Percentiles rank a stretch among this genome's conserved stretches.
phyloP scores from a whole-genome alignment of 2,329 filamentous ascomycete genomes.

The Penicillium sp. region DNA sequence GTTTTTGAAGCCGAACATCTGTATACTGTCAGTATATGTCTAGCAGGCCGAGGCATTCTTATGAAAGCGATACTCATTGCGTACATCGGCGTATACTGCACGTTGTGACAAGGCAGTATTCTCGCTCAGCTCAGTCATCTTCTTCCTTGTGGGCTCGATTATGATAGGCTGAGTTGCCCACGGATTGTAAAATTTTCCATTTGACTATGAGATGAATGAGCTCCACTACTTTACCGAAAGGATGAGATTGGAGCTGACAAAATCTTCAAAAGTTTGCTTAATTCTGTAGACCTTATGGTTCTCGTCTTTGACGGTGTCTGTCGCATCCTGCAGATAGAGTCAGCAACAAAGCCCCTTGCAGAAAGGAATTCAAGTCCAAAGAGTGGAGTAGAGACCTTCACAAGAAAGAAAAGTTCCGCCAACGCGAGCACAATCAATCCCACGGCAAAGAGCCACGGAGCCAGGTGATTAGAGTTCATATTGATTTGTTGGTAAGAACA shows the following conservation, averaged over 20 bases:
- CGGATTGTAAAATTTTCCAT: neutral
- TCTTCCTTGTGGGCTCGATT: neutral
- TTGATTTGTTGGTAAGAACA: neutral
- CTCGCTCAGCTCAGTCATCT: neutral
- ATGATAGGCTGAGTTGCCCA: neutral
- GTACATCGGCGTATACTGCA: neutral
- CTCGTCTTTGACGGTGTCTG: neutral
- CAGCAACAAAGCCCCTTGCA: neutral
- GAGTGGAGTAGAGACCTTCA: neutral
- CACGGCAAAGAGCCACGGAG: neutral
- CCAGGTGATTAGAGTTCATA: neutral
- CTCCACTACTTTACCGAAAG: neutral
- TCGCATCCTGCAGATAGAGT: neutral
- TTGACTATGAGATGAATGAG: neutral
- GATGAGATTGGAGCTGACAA: neutral
- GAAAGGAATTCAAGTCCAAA: neutral
- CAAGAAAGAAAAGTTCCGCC: neutral
- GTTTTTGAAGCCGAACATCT: neutral
- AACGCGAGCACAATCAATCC: neutral
- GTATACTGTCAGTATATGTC: neutral
- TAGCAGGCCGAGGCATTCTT: neutral
- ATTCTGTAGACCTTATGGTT: neutral
- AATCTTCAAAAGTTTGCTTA: neutral
- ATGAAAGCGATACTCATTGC: neutral
- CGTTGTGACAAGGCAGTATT: neutral